Evolutionary conservation across 495 filamentous ascomycete species (phyloP).

Genomic region (Paragyromitra xinjiangensis): DNA sequence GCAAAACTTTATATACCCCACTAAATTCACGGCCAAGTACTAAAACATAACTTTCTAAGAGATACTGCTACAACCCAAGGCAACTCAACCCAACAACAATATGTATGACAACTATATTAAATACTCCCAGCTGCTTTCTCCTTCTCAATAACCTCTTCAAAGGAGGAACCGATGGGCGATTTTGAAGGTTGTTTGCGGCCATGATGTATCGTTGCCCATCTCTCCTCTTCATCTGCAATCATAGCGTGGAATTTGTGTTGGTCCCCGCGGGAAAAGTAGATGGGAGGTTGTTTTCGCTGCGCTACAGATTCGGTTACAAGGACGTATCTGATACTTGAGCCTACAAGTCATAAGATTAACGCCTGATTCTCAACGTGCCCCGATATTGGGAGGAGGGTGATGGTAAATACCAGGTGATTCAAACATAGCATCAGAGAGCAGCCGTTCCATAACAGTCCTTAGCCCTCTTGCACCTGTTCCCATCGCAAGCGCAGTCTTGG

Average conservation of each 20-base stretch:
- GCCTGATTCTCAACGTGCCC: neutral
- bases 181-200: conserved; percentile 59
- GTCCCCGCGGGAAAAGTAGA: conserved; percentile 71
- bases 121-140: conserved; percentile 45
- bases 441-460: conserved; percentile 85
- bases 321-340: conserved; percentile 72
- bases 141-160: conserved; percentile 54
- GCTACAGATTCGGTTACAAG: conserved; percentile 81
- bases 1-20: neutral
- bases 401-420: conserved; percentile 73
- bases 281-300: conserved; percentile 67
- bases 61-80: neutral
- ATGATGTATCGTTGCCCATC: conserved; percentile 64
- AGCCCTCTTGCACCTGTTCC: conserved; percentile 88
- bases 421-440: conserved; percentile 90
- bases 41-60: neutral
- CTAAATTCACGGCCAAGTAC: neutral
- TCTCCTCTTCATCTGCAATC: conserved; percentile 70
- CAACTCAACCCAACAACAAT: neutral
- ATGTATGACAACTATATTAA: conserved; percentile 32
- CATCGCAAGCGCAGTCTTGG: conserved; percentile 74
- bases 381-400: conserved; percentile 38
- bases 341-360: conserved; percentile 40
- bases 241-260: conserved; percentile 67
- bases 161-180: conserved; percentile 48